Conservation (phyloP, 441 rosid genomes). For the Biscutella laevigata region DNA sequence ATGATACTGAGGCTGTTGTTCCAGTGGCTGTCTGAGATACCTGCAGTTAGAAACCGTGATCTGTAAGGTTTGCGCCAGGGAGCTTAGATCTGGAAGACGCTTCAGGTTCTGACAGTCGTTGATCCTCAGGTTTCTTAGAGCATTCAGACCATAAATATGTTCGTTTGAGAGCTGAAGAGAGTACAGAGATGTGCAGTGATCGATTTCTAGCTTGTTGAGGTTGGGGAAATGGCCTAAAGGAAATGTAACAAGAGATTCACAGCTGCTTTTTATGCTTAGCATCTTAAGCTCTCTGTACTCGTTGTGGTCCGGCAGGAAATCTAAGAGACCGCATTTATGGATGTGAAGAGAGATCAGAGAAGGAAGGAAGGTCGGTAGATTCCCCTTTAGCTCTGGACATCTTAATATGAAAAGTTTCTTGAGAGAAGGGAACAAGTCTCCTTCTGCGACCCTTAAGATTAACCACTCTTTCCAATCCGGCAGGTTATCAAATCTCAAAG, state of each 20-base stretch:
- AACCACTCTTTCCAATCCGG: conserved; percentile 23
- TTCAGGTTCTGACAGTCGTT: conserved; percentile 26
- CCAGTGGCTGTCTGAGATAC: conserved; percentile 13
- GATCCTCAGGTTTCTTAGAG: conserved; percentile 15
- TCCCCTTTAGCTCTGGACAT: conserved; percentile 22
- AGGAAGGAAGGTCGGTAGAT: conserved; percentile 24
- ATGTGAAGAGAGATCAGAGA: conserved; percentile 22
- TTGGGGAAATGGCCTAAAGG: conserved; percentile 25
- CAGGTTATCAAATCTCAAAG: conserved; percentile 19
- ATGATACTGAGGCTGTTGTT: conserved; percentile 2
- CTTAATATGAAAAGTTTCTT: conserved; percentile 13
- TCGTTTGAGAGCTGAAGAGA: conserved; percentile 18
- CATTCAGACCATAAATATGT: background rate
- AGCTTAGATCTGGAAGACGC: conserved; percentile 12
- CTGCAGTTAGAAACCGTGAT: conserved; percentile 16
- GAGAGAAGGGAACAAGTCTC: conserved; percentile 25
- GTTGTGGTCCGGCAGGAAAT: conserved; percentile 24
- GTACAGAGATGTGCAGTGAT: conserved; percentile 18
- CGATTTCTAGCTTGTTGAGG: conserved; percentile 19
- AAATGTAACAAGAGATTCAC: conserved; percentile 23
- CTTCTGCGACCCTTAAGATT: conserved; percentile 2
- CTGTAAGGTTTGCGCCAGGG: conserved; percentile 2
- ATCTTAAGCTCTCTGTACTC: conserved; percentile 22
- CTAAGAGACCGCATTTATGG: conserved; percentile 15
- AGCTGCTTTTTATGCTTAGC: conserved; percentile 22